A percentile compares a stretch with the other conserved stretches of the same genome.
Evolutionary conservation across 495 filamentous ascomycete genomes (phyloP).

Genomic region (Parachaetomium inaequale): DNA sequence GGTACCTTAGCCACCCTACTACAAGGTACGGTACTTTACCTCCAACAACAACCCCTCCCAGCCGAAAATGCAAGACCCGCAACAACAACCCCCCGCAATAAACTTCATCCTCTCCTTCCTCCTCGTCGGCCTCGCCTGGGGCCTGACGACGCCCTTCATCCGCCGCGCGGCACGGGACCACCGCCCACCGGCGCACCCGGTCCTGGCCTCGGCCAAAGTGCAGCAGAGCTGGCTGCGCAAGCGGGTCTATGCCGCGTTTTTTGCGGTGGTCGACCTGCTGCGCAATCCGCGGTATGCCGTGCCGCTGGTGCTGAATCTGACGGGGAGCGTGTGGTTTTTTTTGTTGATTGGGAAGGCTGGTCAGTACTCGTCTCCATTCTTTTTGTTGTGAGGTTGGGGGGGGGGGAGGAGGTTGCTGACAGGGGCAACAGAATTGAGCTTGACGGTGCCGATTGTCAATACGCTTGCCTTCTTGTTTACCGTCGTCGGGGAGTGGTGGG

Average conservation of each 20-base stretch:
- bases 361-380: constrained; percentile 41
- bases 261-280: constrained; percentile 74
- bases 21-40: background rate
- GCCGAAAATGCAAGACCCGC: background rate
- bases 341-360: constrained; percentile 87
- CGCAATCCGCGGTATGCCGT: constrained; percentile 77
- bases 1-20: background rate
- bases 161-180: constrained; percentile 60
- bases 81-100: constrained; percentile 54
- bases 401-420: background rate
- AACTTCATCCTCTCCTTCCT: constrained; percentile 86
- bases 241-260: constrained; percentile 57
- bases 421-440: constrained; percentile 64
- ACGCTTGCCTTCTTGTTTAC: constrained; percentile 93
- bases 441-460: constrained; percentile 94
- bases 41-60: background rate
- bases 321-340: constrained; percentile 97
- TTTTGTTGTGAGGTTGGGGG: background rate
- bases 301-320: constrained; percentile 83
- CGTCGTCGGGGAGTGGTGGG: constrained; percentile 92
- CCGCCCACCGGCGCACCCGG: constrained; percentile 50
- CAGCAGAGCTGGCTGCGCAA: constrained; percentile 45
- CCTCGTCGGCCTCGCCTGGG: constrained; percentile 87
- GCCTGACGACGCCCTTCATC: constrained; percentile 70
- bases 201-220: constrained; percentile 41